Percentiles rank a stretch among this genome's conserved stretches.
Evolutionary conservation across 129 eudicot species (phyloP).

Genomic region (Cynara cardunculus): DNA sequence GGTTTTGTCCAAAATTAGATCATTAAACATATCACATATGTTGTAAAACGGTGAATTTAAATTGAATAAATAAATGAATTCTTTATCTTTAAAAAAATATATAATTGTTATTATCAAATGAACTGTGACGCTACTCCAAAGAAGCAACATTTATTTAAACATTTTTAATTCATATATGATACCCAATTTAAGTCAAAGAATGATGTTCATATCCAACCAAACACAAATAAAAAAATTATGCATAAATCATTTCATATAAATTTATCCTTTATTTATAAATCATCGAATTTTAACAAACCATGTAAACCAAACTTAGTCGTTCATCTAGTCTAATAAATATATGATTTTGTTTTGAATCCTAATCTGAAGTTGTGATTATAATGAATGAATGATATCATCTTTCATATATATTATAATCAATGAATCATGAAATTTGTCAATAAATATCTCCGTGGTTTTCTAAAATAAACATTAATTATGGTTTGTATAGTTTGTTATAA

Average conservation of each 20-base stretch:
- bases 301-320: too few species aligned
- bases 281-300: too few species aligned
- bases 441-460: too few species aligned
- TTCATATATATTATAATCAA: too few species aligned
- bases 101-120: conserved; percentile 16
- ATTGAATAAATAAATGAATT: neutral
- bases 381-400: too few species aligned
- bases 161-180: neutral
- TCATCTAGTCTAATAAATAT: too few species aligned
- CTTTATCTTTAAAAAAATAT: neutral
- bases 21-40: neutral
- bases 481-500: too few species aligned
- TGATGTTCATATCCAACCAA: neutral
- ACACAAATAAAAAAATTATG: neutral
- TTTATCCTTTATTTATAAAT: too few species aligned
- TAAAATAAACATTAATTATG: too few species aligned
- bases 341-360: too few species aligned
- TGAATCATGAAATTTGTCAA: too few species aligned
- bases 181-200: neutral
- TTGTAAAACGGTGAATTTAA: neutral
- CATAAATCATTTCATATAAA: neutral
- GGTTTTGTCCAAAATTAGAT: neutral
- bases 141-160: conserved; percentile 3
- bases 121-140: conserved; percentile 18
- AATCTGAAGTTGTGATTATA: too few species aligned